Evolutionary conservation across 2,329 filamentous ascomycete species (phyloP), one percentile per base, ranked within the genome.

Genomic region (Fusarium zealandicum): DNA sequence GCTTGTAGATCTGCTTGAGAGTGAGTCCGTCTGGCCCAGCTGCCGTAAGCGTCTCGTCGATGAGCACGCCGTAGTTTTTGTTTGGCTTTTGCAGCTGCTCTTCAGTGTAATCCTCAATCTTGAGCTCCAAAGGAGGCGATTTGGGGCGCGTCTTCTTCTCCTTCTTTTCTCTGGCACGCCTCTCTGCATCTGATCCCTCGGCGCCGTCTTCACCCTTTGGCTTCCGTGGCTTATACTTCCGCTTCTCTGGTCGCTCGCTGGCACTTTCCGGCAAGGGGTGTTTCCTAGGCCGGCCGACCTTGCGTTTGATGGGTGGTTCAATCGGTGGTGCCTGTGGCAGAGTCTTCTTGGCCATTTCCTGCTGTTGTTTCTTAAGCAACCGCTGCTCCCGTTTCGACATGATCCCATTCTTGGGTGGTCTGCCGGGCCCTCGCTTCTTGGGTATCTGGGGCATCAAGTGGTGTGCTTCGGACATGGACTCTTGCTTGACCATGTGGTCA

Each of bases 371-470:
- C 74, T 87, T 85, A 7, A 86, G 80, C 40, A 86, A 72, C 14
- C 85, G 80, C 62, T 87, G 82, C 66, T 92, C 88, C 51, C 90
- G 81, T 73, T 92, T 92, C 1, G 90, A 93, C 85, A 92, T 90
- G 69, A 92, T 82, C 22, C 90, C 90, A 67, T 93, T 90, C 75
- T 93, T 93, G 0, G 90, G 90, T 16, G 90, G 90, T 46, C 90
- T 79, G n/a, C 90, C 90, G 9, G 90, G 90, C 12, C 90, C 90
- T 63, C 90, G 86, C 59, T 89, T 87, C 73, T 85, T 89, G 22
- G 84, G 82, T 25, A 84, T 74, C 50, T 77, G 73, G 16, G 75
- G 71, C 54, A 77, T 66, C 17, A 74, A 61, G 6, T 73, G 73
- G 8, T 76, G 73, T 5, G 72, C 58, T n/a, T 70, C 67, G 13